phyloP scores from a whole-genome alignment of 495 filamentous ascomycete species.

The Trichoderma parareesei region DNA sequence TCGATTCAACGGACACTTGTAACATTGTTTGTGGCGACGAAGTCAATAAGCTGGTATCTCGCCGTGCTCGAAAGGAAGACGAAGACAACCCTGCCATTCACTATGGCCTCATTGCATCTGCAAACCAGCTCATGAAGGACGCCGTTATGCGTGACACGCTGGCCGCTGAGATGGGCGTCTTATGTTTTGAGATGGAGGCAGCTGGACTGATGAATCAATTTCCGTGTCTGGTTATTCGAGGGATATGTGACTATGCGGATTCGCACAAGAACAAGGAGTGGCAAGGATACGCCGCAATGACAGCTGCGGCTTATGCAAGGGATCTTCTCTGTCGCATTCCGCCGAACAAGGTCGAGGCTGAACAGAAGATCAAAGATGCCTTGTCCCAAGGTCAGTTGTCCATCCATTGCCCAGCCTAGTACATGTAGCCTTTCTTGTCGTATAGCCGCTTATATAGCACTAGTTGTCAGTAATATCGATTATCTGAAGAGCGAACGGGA shows the following conservation, averaged over 20 bases:
- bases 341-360: too few relatives aligned
- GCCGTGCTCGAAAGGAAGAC: neutral
- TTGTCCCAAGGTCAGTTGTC: too few relatives aligned
- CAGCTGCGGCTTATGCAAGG: neutral
- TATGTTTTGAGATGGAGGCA: conserved; percentile 43
- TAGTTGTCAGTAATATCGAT: too few relatives aligned
- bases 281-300: neutral
- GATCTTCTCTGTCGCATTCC: neutral
- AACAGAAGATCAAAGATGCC: too few relatives aligned
- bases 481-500: too few relatives aligned
- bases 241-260: conserved; percentile 22
- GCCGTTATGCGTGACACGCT: conserved; percentile 24
- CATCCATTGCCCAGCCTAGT: too few relatives aligned
- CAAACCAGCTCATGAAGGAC: conserved; percentile 31
- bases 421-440: too few relatives aligned
- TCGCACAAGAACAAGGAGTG: neutral
- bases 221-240: conserved; percentile 29
- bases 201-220: conserved; percentile 34
- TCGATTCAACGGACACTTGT: too few relatives aligned
- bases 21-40: neutral
- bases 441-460: too few relatives aligned
- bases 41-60: neutral
- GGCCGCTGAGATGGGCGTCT: conserved; percentile 3
- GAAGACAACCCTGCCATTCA: neutral
- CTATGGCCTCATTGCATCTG: conserved; percentile 26